These are phyloP conservation scores for Coprinellus aureogranulatus DNA, from an alignment of 768 basidiomycete species.

Conservation along the genomic window DNA sequence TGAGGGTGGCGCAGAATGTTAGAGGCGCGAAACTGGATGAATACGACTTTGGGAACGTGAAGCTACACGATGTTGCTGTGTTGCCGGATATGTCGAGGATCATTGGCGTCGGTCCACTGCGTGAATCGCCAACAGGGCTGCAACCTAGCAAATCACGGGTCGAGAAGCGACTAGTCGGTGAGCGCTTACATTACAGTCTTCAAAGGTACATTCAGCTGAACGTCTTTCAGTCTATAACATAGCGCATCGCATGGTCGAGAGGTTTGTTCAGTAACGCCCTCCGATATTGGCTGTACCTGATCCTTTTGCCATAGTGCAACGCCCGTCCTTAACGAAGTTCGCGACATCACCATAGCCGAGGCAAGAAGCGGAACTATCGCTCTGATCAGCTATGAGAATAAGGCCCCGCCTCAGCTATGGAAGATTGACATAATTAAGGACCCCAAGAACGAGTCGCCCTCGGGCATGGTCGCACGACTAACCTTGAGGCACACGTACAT, in stretches of 20 bases:
- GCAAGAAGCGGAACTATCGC: constrained; percentile 50
- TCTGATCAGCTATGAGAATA: constrained; percentile 71
- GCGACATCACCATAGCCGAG: constrained; percentile 63
- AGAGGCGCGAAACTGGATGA: constrained; percentile 27
- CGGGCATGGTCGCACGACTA: constrained; percentile 31
- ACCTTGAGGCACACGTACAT: constrained; percentile 68
- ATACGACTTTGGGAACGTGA: constrained; percentile 60
- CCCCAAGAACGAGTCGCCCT: constrained; percentile 29
- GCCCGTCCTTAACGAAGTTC: constrained; percentile 70
- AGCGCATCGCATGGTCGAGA: constrained; percentile 63
- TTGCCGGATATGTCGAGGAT: constrained; percentile 65
- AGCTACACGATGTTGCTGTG: constrained; percentile 68
- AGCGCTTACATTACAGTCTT: constrained; percentile 27
- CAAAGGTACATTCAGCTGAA: not conserved
- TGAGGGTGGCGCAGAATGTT: not conserved
- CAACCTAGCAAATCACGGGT: constrained; percentile 66
- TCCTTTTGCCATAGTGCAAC: constrained; percentile 49
- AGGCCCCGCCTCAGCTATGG: constrained; percentile 79
- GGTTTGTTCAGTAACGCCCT: constrained; percentile 37
- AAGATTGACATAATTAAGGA: constrained; percentile 65
- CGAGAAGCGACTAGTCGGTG: constrained; percentile 76
- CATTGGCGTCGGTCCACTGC: constrained; percentile 65
- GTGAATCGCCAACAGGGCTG: constrained; percentile 59
- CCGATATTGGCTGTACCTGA: constrained; percentile 5
- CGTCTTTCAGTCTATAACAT: constrained; percentile 58